Percentiles rank a stretch among this genome's conserved stretches.
phyloP scores from a whole-genome alignment of 225 moss, liverwort and hornwort genomes.

The Marchantia paleacea region DNA sequence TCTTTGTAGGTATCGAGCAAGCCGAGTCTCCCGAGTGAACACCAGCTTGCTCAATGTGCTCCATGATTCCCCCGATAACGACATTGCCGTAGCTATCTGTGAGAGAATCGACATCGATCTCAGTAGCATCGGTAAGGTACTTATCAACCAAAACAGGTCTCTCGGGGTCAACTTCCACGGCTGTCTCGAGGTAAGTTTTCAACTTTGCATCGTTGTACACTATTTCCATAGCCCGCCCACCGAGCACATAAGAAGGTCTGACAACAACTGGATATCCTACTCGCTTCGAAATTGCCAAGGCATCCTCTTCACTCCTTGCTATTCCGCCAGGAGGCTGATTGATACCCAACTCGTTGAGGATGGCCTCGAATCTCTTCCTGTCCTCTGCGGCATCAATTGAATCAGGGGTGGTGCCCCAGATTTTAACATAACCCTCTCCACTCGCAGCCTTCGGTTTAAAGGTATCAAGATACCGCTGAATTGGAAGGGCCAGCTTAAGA shows the following conservation, averaged over 20 bases:
- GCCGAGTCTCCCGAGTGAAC: conserved; percentile 98
- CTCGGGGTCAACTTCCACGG: conserved; percentile 96
- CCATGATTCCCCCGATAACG: conserved; percentile 97
- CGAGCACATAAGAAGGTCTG: conserved; percentile 90
- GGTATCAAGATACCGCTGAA: conserved; percentile 74
- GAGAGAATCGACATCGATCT: conserved; percentile 92
- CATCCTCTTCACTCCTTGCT: conserved; percentile 87
- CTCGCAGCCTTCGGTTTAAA: conserved; percentile 67
- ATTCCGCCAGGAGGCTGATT: conserved; percentile 90
- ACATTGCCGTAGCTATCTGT: conserved; percentile 73
- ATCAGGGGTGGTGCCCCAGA: conserved; percentile 94
- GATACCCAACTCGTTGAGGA: conserved; percentile 73
- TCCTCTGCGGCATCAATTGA: conserved; percentile 98
- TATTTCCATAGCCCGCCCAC: conserved; percentile 99
- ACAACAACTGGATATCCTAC: conserved; percentile 98
- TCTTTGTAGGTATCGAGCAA: conserved; percentile 82
- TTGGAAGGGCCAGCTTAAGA: conserved; percentile 83
- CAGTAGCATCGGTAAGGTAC: conserved; percentile 87
- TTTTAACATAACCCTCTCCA: conserved; percentile 72
- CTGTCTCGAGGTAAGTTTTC: conserved; percentile 83
- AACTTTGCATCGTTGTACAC: conserved; percentile 84
- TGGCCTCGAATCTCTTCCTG: conserved; percentile 84
- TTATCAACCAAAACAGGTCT: conserved; percentile 91
- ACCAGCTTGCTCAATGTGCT: conserved; percentile 98
- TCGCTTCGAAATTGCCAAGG: conserved; percentile 72